Percentiles rank a stretch among this genome's conserved stretches.
Evolutionary conservation across 169 alveolate genomes (phyloP).

Genomic region (Theileria sp.): DNA sequence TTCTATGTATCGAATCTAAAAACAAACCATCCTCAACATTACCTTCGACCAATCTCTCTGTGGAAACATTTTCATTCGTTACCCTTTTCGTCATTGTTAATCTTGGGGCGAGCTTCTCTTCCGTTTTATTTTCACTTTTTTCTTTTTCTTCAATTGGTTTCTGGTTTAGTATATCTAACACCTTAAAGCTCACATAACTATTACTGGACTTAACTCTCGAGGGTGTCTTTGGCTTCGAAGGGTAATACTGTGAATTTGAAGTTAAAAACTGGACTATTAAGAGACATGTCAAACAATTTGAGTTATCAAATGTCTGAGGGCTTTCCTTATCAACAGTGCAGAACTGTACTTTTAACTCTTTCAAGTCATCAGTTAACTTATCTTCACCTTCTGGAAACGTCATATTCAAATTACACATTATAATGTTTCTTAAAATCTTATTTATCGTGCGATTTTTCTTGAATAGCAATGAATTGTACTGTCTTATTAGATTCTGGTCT

Average conservation of each 20-base stretch:
- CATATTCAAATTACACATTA: conserved; percentile 7
- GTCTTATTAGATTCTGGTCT: background rate
- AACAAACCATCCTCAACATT: background rate
- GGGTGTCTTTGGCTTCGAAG: background rate
- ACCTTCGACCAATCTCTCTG: background rate
- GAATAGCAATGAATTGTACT: background rate
- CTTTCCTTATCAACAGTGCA: background rate
- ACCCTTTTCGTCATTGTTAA: background rate
- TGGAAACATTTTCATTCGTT: background rate
- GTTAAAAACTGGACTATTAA: conserved; percentile 10
- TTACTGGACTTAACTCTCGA: background rate
- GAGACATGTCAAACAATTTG: conserved; percentile 7
- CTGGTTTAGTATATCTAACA: conserved; percentile 2
- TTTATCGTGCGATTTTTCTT: background rate
- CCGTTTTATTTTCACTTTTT: background rate
- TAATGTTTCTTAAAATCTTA: background rate
- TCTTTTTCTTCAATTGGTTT: background rate
- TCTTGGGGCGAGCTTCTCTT: background rate
- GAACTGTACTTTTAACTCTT: background rate
- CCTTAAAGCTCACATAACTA: background rate
- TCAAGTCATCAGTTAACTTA: background rate
- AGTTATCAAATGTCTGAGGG: background rate
- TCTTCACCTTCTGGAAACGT: background rate
- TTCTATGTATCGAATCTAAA: conserved; percentile 17
- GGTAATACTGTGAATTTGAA: background rate